Conservation (phyloP, 805 yeast genomes). For the Candida germanica region DNA sequence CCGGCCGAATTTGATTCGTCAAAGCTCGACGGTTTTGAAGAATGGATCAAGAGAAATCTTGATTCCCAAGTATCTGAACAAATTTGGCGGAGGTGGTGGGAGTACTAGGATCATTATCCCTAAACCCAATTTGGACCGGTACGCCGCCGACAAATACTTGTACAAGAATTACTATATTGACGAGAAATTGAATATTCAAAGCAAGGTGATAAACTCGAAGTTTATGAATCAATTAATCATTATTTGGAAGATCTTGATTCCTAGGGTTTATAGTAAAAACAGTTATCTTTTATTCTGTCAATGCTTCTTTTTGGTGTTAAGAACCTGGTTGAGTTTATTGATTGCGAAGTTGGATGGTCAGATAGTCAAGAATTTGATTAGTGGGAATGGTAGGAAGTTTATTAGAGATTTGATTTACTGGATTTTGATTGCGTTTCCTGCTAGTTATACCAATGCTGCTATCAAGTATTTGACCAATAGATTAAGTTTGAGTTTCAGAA, state of each 20-base stretch:
- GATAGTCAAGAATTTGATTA: constrained; percentile 82
- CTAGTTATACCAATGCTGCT: constrained; percentile 87
- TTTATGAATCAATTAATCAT: constrained; percentile 72
- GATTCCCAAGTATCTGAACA: constrained; percentile 36
- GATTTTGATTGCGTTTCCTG: constrained; percentile 89
- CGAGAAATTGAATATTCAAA: constrained; percentile 27
- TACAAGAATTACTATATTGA: constrained; percentile 45
- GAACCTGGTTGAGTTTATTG: constrained; percentile 84
- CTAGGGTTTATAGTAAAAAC: constrained; percentile 65
- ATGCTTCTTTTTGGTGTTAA: constrained; percentile 65
- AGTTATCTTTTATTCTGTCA: constrained; percentile 65
- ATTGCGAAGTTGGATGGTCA: constrained; percentile 91
- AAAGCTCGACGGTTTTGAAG: constrained; percentile 39
- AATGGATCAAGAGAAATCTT: constrained; percentile 47
- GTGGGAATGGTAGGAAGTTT: constrained; percentile 74
- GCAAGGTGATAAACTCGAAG: constrained; percentile 48
- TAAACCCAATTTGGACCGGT: constrained; percentile 45
- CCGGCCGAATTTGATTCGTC: constrained; percentile 38
- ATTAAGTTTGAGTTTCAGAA: constrained; percentile 79
- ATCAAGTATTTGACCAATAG: constrained; percentile 77
- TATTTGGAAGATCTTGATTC: constrained; percentile 78
- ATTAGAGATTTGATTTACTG: constrained; percentile 76
- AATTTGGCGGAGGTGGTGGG: constrained; percentile 25
- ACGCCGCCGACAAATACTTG: constrained; percentile 54
- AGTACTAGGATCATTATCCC: constrained; percentile 44